Conservation (phyloP, 129 eudicot genomes). For the Centrapalus pauciflorus region DNA sequence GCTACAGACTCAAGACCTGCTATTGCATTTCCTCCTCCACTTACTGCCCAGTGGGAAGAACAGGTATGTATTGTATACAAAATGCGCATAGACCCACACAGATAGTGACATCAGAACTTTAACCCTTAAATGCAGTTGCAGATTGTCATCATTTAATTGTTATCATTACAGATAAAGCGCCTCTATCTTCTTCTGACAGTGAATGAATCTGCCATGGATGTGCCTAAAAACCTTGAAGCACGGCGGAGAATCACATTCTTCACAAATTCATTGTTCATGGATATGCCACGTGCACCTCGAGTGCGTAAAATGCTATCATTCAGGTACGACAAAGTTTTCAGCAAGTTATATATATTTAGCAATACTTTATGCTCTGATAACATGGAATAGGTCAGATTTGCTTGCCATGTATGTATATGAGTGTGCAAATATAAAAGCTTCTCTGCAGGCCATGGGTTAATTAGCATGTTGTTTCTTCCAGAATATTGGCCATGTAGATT, state of each 20-base stretch:
- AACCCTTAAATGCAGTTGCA: neutral
- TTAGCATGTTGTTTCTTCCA: constrained; percentile 4
- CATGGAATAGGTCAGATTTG: neutral
- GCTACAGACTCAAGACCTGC: constrained; percentile 46
- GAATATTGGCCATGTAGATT: neutral
- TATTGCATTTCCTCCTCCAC: constrained; percentile 71
- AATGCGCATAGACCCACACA: constrained; percentile 8
- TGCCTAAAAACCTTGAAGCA: constrained; percentile 97
- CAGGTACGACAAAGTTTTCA: constrained; percentile 48
- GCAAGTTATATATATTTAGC: neutral
- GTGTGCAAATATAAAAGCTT: neutral
- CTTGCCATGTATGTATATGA: constrained; percentile 6
- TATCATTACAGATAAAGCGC: constrained; percentile 63
- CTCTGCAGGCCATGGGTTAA: neutral
- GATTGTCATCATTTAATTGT: constrained; percentile 4
- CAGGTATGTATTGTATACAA: constrained; percentile 47
- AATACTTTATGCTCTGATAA: constrained; percentile 5
- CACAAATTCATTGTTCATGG: constrained; percentile 94
- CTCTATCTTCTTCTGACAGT: constrained; percentile 92
- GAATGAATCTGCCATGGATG: constrained; percentile 94
- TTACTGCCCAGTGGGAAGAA: constrained; percentile 96
- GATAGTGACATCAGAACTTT: constrained; percentile 2
- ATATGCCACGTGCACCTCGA: constrained; percentile 98
- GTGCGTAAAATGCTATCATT: constrained; percentile 97
- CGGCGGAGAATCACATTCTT: constrained; percentile 93